Percentiles rank a stretch among this genome's conserved stretches.
Conservation (phyloP, 2,329 filamentous ascomycete genomes). For the Claviceps citrina region DNA sequence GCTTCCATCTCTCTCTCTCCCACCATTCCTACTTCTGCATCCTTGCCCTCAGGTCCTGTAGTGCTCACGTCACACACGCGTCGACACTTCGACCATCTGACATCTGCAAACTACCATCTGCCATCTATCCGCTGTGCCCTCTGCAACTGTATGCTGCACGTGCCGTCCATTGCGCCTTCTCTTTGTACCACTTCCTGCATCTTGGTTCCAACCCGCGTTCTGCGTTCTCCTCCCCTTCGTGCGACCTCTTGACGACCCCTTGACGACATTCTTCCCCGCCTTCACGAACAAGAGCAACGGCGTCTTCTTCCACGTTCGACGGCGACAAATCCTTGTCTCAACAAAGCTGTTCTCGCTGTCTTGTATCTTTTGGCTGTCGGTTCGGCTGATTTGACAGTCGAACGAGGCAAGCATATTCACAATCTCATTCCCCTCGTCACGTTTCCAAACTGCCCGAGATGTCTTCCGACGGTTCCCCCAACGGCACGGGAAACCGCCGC, state of each 20-base stretch:
- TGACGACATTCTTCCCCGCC: not conserved
- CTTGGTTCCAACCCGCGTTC: not conserved
- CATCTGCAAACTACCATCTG: not conserved
- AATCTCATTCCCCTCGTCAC: not conserved
- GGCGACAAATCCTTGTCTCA: too few species aligned
- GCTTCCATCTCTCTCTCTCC: not conserved
- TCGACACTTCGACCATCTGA: not conserved
- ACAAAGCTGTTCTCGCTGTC: too few species aligned
- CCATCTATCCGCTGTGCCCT: not conserved
- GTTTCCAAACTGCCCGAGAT: conserved; percentile 11
- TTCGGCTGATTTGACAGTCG: conserved; percentile 4
- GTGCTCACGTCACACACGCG: not conserved
- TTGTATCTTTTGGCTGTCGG: too few species aligned
- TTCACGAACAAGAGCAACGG: not conserved
- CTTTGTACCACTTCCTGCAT: not conserved
- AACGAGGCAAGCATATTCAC: not conserved
- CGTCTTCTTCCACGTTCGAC: too few species aligned
- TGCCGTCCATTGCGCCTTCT: not conserved
- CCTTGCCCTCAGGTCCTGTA: not conserved
- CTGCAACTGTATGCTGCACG: conserved; percentile 1
- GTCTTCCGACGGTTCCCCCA: conserved; percentile 21
- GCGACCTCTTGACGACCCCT: too few species aligned
- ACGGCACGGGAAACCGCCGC: conserved; percentile 31
- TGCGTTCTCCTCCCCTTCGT: not conserved
- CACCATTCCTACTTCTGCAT: not conserved